Evolutionary conservation across 371 early-diverging fungal genomes (phyloP), one percentile per base, ranked within the genome.

Genomic region (Mortierella sp.): DNA sequence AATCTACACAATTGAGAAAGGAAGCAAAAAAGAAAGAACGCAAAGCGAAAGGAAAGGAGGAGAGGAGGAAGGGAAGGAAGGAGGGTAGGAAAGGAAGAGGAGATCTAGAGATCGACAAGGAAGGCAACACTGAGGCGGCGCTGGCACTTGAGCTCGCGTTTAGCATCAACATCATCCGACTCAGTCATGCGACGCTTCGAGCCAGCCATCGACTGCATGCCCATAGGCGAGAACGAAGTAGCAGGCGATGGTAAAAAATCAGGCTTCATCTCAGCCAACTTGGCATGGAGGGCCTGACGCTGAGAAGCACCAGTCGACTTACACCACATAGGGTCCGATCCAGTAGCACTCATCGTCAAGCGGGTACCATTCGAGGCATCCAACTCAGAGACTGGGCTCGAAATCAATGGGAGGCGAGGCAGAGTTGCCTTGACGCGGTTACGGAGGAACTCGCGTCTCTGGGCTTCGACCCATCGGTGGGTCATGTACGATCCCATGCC

Each of bases 401-500:
- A 44, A 14, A 35, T 24, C 75, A 46, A 71, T 65, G 48, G 79
- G 70, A 35, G 55, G 49, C 16, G 79, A 65, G 60, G 72, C 29
- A 44, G 48, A 60, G 12, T 78, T 1, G 79, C 68, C 60, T 81
- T 71, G 77, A 81, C 81, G 44, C 82, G 84, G 11, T 75, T 77
- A n/a, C 77, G 78, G 43, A 81, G 70, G 44, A 78, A 78, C 72
- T 85, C 85, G 72, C 85, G 85, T 32, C 82, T 74, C 60, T 85
- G 85, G 21, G 85, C 79, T 70, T 81, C 79, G 12, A 85, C 85
- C 85, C 85, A 85, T 8, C 85, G 79, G 24, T 79, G 81, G n/a
- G 85, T 85, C 51, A 85, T 54, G 43, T 81, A 85, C 3, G 79
- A 54, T 4, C 85, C 85, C 85, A 85, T 85, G n/a, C 85, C 85